These are phyloP conservation scores for Heterobasidion parviporum DNA, from an alignment of 1,284 basidiomycete genomes.

Conservation along the genomic window DNA sequence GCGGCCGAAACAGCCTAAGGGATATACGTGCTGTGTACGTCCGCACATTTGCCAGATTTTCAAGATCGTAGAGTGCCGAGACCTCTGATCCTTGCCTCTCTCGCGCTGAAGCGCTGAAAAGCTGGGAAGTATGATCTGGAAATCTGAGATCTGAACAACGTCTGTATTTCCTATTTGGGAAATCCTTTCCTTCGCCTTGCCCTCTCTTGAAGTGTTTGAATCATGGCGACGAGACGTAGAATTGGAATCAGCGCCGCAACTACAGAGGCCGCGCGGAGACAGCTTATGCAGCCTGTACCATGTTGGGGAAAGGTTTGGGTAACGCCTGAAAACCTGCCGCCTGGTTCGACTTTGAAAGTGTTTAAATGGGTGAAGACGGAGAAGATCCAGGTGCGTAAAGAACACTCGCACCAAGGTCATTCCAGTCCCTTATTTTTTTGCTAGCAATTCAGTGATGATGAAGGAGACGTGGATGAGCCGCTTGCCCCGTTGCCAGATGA, in stretches of 20 bases:
- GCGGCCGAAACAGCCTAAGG: no score
- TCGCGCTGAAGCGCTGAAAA: no score
- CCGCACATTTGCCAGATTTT: no score
- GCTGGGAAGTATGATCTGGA: no score
- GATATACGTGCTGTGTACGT: no score
- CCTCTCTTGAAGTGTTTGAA: background rate
- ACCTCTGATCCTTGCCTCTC: no score
- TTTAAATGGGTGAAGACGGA: conserved; percentile 72
- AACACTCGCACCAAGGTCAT: background rate
- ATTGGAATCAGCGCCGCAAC: conserved; percentile 68
- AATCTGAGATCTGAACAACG: no score
- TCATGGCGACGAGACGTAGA: conserved; percentile 63
- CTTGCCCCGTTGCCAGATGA: conserved; percentile 71
- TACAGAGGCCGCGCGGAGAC: conserved; percentile 68
- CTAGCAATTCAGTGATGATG: conserved; percentile 77
- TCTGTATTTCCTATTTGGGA: background rate
- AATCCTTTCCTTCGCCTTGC: background rate
- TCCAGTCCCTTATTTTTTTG: background rate
- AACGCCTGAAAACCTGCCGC: conserved; percentile 39
- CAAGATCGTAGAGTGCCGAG: no score
- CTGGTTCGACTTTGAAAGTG: conserved; percentile 54
- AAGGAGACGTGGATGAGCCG: conserved; percentile 66
- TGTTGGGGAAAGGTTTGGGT: conserved; percentile 73
- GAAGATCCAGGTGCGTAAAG: conserved; percentile 49
- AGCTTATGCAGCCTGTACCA: conserved; percentile 73